These are phyloP conservation scores for Talaromyces adpressus DNA, from an alignment of 495 filamentous ascomycete species.

Conservation along the genomic window DNA sequence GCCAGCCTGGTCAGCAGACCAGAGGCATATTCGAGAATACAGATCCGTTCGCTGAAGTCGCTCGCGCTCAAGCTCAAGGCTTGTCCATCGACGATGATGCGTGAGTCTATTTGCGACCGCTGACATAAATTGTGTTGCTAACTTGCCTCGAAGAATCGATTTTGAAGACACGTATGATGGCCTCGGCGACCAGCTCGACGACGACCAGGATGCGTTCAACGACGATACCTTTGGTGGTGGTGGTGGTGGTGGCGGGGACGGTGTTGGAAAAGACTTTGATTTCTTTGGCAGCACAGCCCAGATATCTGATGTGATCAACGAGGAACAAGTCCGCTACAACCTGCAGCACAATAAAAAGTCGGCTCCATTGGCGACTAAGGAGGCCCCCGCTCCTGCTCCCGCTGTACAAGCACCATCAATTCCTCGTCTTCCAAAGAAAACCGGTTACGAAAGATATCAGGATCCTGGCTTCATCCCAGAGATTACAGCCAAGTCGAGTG, in stretches of 20 bases:
- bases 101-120: constrained; percentile 41
- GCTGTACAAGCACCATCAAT: constrained; percentile 28
- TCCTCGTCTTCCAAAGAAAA: constrained; percentile 53
- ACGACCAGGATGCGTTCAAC: constrained; percentile 92
- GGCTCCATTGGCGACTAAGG: constrained; percentile 14
- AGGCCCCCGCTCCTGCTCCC: constrained; percentile 21
- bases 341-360: constrained; percentile 52
- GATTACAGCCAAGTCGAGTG: constrained; percentile 82
- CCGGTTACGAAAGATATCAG: constrained; percentile 85
- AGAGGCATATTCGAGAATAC: constrained; percentile 76
- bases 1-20: constrained; percentile 41
- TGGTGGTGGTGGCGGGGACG: constrained; percentile 27
- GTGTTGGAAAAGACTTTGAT: constrained; percentile 88
- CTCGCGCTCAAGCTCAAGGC: constrained; percentile 34
- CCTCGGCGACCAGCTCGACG: constrained; percentile 82
- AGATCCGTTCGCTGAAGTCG: constrained; percentile 84
- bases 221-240: constrained; percentile 85
- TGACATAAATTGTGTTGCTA: constrained; percentile 2
- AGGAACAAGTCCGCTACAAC: constrained; percentile 78
- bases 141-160: constrained; percentile 51
- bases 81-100: constrained; percentile 57
- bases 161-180: constrained; percentile 99
- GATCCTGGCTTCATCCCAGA: constrained; percentile 71
- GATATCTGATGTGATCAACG: constrained; percentile 74
- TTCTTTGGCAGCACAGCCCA: constrained; percentile 90